Evolutionary conservation across 2,329 filamentous ascomycete genomes (phyloP).

Genomic region (Rachicladosporium sp.): DNA sequence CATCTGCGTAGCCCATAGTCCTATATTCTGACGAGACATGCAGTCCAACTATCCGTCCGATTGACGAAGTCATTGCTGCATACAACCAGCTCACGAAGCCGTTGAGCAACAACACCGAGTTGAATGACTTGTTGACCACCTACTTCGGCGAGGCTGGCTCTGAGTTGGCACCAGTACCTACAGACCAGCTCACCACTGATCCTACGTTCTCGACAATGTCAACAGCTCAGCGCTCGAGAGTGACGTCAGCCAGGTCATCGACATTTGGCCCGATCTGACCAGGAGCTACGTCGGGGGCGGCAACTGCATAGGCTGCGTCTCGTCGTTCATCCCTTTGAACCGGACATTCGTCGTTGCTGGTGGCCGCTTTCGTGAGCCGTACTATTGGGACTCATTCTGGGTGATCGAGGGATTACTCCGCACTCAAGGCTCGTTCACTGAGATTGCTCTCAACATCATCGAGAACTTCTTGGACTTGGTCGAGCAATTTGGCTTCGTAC

Average conservation of each 20-base stretch:
- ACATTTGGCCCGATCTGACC: slow-evolving; percentile 58
- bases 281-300: slow-evolving; percentile 42
- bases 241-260: slow-evolving; percentile 52
- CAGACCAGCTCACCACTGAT: slow-evolving; percentile 41
- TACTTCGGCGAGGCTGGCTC: slow-evolving; percentile 54
- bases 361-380: slow-evolving; percentile 58
- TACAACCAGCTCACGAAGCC: slow-evolving; percentile 49
- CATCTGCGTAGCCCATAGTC: slow-evolving; percentile 3
- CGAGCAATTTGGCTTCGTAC: slow-evolving; percentile 52
- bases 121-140: slow-evolving; percentile 48
- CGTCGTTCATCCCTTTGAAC: slow-evolving; percentile 54
- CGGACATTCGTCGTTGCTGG: slow-evolving; percentile 59
- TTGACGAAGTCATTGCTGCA: slow-evolving; percentile 49
- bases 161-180: slow-evolving; percentile 45
- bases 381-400: slow-evolving; percentile 63
- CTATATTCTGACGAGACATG: neutral
- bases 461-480: slow-evolving; percentile 59
- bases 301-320: slow-evolving; percentile 48
- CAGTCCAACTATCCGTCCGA: slow-evolving; percentile 48
- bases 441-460: slow-evolving; percentile 54
- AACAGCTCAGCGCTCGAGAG: slow-evolving; percentile 47
- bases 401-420: slow-evolving; percentile 54
- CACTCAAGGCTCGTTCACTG: slow-evolving; percentile 50
- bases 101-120: slow-evolving; percentile 49
- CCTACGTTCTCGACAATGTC: slow-evolving; percentile 44